phyloP scores from a whole-genome alignment of 495 filamentous ascomycete species.

The Podospora conica region DNA sequence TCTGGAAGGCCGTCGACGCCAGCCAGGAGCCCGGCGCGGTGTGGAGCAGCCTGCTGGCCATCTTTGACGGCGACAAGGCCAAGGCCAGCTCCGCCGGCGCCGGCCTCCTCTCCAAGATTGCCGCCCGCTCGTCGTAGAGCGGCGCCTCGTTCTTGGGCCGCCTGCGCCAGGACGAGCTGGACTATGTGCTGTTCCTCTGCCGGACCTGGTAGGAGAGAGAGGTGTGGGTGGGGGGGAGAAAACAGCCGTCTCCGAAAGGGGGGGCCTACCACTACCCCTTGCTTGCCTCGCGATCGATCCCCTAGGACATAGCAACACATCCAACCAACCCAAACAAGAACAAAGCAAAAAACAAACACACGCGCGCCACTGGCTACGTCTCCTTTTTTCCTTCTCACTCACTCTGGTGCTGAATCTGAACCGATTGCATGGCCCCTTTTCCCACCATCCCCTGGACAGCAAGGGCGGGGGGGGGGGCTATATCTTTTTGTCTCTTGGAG shows the following conservation, averaged over 20 bases:
- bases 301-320: background rate
- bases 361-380: background rate
- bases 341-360: background rate
- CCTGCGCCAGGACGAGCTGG: conserved; percentile 11
- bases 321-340: background rate
- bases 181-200: conserved; percentile 20
- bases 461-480: background rate
- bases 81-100: conserved; percentile 38
- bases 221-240: background rate
- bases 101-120: conserved; percentile 44
- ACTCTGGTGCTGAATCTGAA: background rate
- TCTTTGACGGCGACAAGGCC: conserved; percentile 60
- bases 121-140: conserved; percentile 31
- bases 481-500: background rate
- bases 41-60: conserved; percentile 83
- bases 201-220: conserved; percentile 5
- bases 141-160: background rate
- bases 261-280: background rate
- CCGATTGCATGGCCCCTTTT: background rate
- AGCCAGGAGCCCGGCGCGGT: conserved; percentile 94
- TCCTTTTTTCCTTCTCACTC: background rate
- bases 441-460: background rate
- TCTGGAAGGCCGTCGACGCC: conserved; percentile 94
- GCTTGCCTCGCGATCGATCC: background rate
- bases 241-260: background rate